Percentiles rank a stretch among this genome's conserved stretches.
These are phyloP conservation scores for Aspergillus thermomutatus DNA, from an alignment of 2,329 filamentous ascomycete species.

Conservation along the genomic window DNA sequence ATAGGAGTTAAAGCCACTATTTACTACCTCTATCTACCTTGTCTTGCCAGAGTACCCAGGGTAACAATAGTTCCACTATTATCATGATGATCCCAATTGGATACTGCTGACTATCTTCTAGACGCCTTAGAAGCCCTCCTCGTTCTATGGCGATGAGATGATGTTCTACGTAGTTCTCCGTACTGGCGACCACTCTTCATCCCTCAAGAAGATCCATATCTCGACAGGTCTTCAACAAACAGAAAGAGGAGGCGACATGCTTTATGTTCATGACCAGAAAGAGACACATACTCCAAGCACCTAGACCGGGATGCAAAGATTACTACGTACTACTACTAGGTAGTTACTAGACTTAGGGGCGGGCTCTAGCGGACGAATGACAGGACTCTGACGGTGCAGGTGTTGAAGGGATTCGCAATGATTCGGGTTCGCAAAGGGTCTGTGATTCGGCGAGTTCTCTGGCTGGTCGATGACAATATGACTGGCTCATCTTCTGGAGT, in stretches of 20 bases:
- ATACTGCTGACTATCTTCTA: not conserved
- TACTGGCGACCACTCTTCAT: not conserved
- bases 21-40: no score
- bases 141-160: not conserved
- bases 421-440: conserved; percentile 1
- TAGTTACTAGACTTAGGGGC: not conserved
- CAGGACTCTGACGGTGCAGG: conserved; percentile 17
- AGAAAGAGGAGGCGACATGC: not conserved
- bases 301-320: not conserved
- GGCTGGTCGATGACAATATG: no score
- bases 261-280: not conserved
- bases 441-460: no score
- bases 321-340: not conserved
- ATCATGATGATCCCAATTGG: not conserved
- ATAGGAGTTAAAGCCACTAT: not conserved
- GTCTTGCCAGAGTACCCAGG: not conserved
- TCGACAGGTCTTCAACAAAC: not conserved
- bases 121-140: no score
- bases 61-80: not conserved
- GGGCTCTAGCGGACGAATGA: conserved; percentile 23
- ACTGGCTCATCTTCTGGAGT: not conserved
- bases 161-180: not conserved
- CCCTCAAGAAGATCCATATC: not conserved
- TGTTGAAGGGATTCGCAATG: conserved; percentile 9
- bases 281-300: not conserved